phyloP scores from a whole-genome alignment of 176 grass and related monocot genomes.

The Carex scoparia region DNA sequence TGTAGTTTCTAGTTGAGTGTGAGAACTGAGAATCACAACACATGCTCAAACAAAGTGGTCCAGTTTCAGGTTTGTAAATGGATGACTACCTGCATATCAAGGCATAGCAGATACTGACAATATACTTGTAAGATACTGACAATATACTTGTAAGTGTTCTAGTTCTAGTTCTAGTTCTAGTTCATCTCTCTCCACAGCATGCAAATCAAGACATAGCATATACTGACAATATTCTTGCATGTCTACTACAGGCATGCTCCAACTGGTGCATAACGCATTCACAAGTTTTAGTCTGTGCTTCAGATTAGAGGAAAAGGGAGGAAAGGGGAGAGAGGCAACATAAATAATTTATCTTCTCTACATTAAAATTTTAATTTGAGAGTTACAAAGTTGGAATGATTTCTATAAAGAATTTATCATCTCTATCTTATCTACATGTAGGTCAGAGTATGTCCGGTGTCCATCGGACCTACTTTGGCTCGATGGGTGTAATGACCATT shows the following conservation, averaged over 20 bases:
- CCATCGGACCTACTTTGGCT: too few relatives aligned
- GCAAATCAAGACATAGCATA: neutral
- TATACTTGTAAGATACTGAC: neutral
- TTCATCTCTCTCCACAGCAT: too few relatives aligned
- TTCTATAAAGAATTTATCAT: too few relatives aligned
- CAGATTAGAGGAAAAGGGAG: too few relatives aligned
- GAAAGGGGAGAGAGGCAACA: too few relatives aligned
- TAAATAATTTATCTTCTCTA: too few relatives aligned
- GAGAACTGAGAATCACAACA: slow-evolving; percentile 10
- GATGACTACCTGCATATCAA: neutral
- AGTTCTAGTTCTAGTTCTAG: too few relatives aligned
- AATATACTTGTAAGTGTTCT: neutral
- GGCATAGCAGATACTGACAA: neutral
- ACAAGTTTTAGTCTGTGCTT: neutral
- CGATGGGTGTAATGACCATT: too few relatives aligned
- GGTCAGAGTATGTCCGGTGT: too few relatives aligned
- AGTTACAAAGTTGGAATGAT: too few relatives aligned
- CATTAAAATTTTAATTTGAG: too few relatives aligned
- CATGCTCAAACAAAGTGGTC: neutral
- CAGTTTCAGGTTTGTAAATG: neutral
- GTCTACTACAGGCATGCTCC: slow-evolving; percentile 1
- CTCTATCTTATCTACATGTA: too few relatives aligned
- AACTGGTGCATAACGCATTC: neutral
- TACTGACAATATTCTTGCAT: neutral
- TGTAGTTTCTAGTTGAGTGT: neutral